Evolutionary conservation across 2,329 filamentous ascomycete genomes (phyloP), one percentile per base, ranked within the genome.

Genomic region (Cladosporium phlei): DNA sequence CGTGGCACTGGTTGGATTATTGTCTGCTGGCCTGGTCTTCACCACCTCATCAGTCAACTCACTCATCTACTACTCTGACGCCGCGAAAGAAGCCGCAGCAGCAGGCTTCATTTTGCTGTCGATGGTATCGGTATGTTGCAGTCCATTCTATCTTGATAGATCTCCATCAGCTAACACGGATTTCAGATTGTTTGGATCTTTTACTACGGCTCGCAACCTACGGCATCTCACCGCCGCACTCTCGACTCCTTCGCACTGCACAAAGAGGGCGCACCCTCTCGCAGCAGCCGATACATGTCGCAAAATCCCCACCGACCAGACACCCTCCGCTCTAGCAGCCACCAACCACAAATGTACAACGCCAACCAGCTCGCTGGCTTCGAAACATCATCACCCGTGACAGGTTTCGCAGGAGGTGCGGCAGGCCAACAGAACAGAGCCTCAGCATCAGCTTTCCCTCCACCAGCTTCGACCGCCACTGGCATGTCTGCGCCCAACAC

Each of bases 271-370:
- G 80, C 78, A 0, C 75, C 78, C 19, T 80, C 74, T 49, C 77
- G 69, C 73, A 81, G 73, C 71, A 86, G 68, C 73, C 82, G 70
- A 71, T 84, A 68, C 53, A 81, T 93, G 80, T 84, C 82, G 46
- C 83, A 80, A 59, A 32, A 45, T 32, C 83, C 78, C 53, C 89
- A 87, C 58, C 86, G 88, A 27, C 89, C 89, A 21, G 88, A 95
- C 63, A 95, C 88, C 1, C 89, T 86, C 24, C 82, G 84, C 49
- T 89, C 86, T 12, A 53, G 52, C 42, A 52, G 50, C 19, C 72
- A 74, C 55, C 84, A 87, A 6, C 93, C 91, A 1, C 91, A 96
- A 66, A 95, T 97, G 89, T 97, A 97, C 73, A 96, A 91, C 0
- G 95, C 90, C 1, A 87, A 88, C 11, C 90, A 96, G 66, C 79